phyloP scores from a whole-genome alignment of 768 basidiomycete genomes.

The Coprinopsis sp. region DNA sequence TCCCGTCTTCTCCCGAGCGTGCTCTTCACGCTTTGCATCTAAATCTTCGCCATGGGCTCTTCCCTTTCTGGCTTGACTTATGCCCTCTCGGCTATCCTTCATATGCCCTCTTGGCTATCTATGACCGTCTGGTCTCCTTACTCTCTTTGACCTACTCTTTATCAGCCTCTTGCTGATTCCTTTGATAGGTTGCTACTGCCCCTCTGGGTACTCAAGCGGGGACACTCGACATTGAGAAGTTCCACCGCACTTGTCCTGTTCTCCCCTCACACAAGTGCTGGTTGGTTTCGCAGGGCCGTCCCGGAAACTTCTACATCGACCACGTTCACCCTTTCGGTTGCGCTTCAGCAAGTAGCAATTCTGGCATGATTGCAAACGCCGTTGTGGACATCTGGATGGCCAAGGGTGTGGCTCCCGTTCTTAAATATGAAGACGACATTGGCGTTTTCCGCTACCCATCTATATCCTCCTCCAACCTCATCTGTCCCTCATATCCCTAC shows the following conservation, averaged over 20 bases:
- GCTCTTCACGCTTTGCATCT: background rate
- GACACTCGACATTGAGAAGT: constrained; percentile 27
- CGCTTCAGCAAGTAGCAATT: constrained; percentile 24
- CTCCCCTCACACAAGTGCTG: constrained; percentile 28
- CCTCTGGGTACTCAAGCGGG: constrained; percentile 28
- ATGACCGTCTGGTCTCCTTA: too few species aligned
- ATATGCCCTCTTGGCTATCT: too few species aligned
- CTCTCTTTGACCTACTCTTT: background rate
- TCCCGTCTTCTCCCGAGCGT: background rate
- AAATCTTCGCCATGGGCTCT: background rate
- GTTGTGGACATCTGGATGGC: constrained; percentile 24
- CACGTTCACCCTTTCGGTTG: constrained; percentile 28
- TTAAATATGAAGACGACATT: constrained; percentile 25
- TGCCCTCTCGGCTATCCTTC: too few species aligned
- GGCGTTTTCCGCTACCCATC: constrained; percentile 19
- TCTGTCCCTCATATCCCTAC: constrained; percentile 15
- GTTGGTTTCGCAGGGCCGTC: constrained; percentile 23
- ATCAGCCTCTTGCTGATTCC: background rate
- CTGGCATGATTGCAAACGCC: constrained; percentile 26
- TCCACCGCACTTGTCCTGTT: too few species aligned
- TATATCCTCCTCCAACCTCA: constrained; percentile 3
- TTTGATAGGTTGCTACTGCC: constrained; percentile 23
- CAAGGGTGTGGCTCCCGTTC: constrained; percentile 14
- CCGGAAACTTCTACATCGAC: constrained; percentile 26
- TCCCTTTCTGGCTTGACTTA: constrained; percentile 6